Percentiles rank a stretch among this genome's conserved stretches.
These are phyloP conservation scores for Verticillium klebahnii DNA, from an alignment of 2,329 filamentous ascomycete genomes.

Conservation along the genomic window DNA sequence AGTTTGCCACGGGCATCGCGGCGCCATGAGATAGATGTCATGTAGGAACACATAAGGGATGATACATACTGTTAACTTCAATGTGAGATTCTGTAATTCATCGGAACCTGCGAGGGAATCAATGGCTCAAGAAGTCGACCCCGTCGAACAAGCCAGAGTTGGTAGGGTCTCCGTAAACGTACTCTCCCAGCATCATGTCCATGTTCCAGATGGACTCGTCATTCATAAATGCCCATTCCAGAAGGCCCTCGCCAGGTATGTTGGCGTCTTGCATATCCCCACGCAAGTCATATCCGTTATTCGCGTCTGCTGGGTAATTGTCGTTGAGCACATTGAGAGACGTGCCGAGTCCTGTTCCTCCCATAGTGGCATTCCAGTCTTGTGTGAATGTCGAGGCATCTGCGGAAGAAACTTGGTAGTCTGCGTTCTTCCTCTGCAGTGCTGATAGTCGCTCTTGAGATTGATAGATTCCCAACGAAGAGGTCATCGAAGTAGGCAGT, in stretches of 20 bases:
- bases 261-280: neutral
- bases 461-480: neutral
- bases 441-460: neutral
- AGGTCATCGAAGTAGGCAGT: too few species aligned
- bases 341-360: neutral
- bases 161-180: constrained; percentile 11
- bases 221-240: constrained; percentile 12
- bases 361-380: neutral
- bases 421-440: neutral
- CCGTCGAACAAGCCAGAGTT: neutral
- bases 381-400: neutral
- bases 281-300: neutral
- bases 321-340: neutral
- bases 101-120: neutral
- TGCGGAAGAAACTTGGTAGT: neutral
- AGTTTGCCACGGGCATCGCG: constrained; percentile 8
- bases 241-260: neutral
- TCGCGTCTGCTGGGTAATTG: neutral
- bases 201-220: constrained; percentile 15
- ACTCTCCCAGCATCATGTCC: constrained; percentile 13
- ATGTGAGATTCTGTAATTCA: too few species aligned
- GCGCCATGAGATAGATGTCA: neutral
- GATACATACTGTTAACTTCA: too few species aligned
- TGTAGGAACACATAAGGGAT: neutral
- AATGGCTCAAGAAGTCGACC: neutral